These are phyloP conservation scores for Lepidium africanum DNA, from an alignment of 345 rosid species.

Conservation along the genomic window DNA sequence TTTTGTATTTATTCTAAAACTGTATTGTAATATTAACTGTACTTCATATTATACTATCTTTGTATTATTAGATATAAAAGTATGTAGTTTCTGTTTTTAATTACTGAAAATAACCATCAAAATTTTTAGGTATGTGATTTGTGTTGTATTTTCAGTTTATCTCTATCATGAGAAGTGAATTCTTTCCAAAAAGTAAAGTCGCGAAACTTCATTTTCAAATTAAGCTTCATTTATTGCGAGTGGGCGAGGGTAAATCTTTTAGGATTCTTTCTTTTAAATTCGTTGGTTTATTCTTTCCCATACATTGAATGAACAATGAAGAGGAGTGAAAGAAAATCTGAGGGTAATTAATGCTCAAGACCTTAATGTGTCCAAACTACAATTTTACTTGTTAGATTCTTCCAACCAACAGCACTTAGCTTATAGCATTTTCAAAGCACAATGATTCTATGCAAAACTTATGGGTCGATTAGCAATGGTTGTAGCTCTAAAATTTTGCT, in stretches of 20 bases:
- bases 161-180: too few species aligned
- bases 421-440: neutral
- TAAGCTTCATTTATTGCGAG: conserved; percentile 22
- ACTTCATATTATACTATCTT: too few species aligned
- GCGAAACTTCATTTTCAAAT: conserved; percentile 1
- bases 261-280: conserved; percentile 19
- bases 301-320: conserved; percentile 21
- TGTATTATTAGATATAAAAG: too few species aligned
- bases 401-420: neutral
- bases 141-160: too few species aligned
- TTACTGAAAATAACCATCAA: too few species aligned
- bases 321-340: neutral
- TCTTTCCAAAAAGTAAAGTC: too few species aligned
- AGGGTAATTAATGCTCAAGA: conserved; percentile 4
- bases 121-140: too few species aligned
- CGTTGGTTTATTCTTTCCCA: conserved; percentile 11
- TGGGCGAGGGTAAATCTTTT: conserved; percentile 19
- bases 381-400: neutral
- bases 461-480: too few species aligned
- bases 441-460: neutral
- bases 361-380: neutral
- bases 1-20: too few species aligned
- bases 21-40: too few species aligned
- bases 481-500: too few species aligned
- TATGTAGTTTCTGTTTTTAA: too few species aligned